Percentiles rank a stretch among this genome's conserved stretches.
Evolutionary conservation across 805 yeast species (phyloP).

Genomic region (Hanseniaspora meyeri): DNA sequence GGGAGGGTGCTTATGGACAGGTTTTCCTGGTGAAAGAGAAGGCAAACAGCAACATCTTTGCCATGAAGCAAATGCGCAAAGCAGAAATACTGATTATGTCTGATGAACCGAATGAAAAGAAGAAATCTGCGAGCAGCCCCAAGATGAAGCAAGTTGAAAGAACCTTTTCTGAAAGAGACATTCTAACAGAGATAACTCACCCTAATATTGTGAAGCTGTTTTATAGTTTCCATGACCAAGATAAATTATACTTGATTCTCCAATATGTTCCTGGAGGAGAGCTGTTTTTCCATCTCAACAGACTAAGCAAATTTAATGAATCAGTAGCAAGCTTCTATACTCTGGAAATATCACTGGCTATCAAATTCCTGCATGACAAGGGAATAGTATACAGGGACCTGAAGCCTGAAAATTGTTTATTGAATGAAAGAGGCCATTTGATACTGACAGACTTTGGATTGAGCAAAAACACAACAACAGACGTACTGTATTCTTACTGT

Average conservation of each 20-base stretch:
- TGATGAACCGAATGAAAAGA: conserved; percentile 18
- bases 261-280: conserved; percentile 89
- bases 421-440: conserved; percentile 66
- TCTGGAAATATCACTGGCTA: conserved; percentile 70
- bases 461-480: conserved; percentile 32
- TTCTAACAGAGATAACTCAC: conserved; percentile 57
- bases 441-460: conserved; percentile 80
- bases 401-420: conserved; percentile 79
- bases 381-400: conserved; percentile 82
- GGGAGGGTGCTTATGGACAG: conserved; percentile 82
- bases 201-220: conserved; percentile 71
- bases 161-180: conserved; percentile 68
- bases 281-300: conserved; percentile 37
- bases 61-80: conserved; percentile 75
- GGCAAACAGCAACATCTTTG: conserved; percentile 52
- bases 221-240: conserved; percentile 72
- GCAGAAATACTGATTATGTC: conserved; percentile 56
- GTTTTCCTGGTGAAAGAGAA: conserved; percentile 64
- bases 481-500: conserved; percentile 29
- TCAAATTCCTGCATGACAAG: conserved; percentile 59
- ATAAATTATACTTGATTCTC: conserved; percentile 59
- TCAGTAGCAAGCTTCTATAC: conserved; percentile 61
- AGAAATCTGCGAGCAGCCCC: conserved; percentile 14
- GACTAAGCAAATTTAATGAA: conserved; percentile 39
- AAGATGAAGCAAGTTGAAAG: conserved; percentile 48